Conservation (phyloP, 176 grass and related monocot species). For the Carex myosuroides region DNA sequence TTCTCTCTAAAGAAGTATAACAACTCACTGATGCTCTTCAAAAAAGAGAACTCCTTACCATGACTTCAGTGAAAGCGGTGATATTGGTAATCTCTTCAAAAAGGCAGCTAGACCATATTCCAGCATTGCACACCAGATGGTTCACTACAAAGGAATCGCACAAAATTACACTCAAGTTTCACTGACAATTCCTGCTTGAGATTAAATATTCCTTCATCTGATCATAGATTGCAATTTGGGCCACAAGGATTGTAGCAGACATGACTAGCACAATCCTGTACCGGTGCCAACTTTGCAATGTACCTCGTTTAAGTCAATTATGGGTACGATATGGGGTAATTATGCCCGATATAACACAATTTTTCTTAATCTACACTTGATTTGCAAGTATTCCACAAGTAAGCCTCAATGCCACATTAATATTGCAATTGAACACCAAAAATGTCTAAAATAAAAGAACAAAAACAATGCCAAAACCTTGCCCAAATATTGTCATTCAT, state of each 20-base stretch:
- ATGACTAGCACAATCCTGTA: not conserved
- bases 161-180: not conserved
- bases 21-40: not conserved
- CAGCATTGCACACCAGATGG: constrained; percentile 64
- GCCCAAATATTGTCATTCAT: not conserved
- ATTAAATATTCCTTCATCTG: not conserved
- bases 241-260: not conserved
- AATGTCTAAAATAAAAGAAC: not conserved
- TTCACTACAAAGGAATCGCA: constrained; percentile 36
- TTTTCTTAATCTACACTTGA: not conserved
- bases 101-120: constrained; percentile 35
- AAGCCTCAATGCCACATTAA: not conserved
- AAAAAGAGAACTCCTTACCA: constrained; percentile 27
- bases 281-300: not conserved
- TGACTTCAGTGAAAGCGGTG: constrained; percentile 40
- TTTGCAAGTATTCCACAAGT: not conserved
- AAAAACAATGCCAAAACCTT: too few species aligned
- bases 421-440: not conserved
- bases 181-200: not conserved
- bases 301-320: not conserved
- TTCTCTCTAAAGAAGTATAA: not conserved
- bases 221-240: not conserved
- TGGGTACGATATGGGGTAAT: not conserved
- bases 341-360: not conserved
- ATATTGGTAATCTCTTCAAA: constrained; percentile 61